Evolutionary conservation across 225 moss, liverwort and hornwort genomes (phyloP).

Genomic region (Physcomitrium patens): DNA sequence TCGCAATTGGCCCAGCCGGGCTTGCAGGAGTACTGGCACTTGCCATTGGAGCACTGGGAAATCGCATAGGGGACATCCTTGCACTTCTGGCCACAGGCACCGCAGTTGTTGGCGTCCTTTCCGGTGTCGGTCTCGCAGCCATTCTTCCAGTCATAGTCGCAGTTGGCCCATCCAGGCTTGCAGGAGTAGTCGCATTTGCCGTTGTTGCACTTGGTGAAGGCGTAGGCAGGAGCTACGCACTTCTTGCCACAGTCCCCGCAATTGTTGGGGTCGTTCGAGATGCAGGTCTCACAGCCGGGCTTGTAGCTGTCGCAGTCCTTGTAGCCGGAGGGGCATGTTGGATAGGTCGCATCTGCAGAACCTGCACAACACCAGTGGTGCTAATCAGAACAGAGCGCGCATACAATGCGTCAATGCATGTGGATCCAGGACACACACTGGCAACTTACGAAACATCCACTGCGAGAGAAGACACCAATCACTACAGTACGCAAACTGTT

Average conservation of each 20-base stretch:
- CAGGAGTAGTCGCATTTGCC: constrained; percentile 24
- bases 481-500: too few species aligned
- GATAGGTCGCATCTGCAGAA: not conserved
- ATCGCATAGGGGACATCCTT: not conserved
- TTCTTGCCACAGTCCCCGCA: constrained; percentile 26
- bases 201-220: not conserved
- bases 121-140: not conserved
- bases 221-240: constrained; percentile 1
- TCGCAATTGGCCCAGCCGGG: constrained; percentile 35
- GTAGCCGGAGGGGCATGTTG: not conserved
- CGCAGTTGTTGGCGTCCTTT: constrained; percentile 16
- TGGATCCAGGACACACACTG: too few species aligned
- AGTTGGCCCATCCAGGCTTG: constrained; percentile 21
- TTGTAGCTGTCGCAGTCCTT: constrained; percentile 17
- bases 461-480: too few species aligned
- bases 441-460: too few species aligned
- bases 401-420: too few species aligned
- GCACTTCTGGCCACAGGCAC: not conserved
- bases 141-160: constrained; percentile 19
- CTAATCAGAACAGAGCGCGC: too few species aligned
- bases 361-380: not conserved
- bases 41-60: not conserved
- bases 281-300: constrained; percentile 40
- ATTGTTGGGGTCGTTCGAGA: constrained; percentile 20
- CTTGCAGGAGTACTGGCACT: constrained; percentile 4